Base-by-base conservation (phyloP, 768 basidiomycete genomes). In the Pholiota conissans region DNA sequence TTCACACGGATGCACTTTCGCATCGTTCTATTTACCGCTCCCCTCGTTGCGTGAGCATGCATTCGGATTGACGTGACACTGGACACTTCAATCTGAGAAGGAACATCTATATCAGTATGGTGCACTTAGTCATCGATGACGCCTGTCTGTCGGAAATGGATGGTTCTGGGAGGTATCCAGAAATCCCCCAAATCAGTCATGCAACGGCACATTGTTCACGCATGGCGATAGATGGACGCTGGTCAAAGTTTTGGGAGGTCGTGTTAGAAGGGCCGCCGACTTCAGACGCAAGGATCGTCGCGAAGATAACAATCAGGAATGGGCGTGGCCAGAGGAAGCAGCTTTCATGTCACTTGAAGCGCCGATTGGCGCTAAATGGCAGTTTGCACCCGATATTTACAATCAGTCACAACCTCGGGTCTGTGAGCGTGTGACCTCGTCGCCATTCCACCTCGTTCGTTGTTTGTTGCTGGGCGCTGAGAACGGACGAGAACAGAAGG, bases 301-400 rank as follows among this genome's bases (percentile, higher is more conserved):
- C 9, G 7, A 22, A 45, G 42, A 45, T 24, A 45, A 22, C 22
- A 45, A 18, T 26, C 42, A 20, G 7, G 3, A 10, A 24, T 45
- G n/a, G 42, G 22, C 42, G 42, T 24, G 42, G 24, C 42, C 20
- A 18, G 9, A 18, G 42, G 18, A 24, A 18, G 37, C 8, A n/a
- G 1, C 7, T 5, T 45, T 11, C 4, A 22, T 45, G 42, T 22
- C 42, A 45, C 42, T 4, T 20, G 20, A 57, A 50, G 56, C 60
- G 60, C 53, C 47, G 56, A 46, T 40, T 57, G 60, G 60, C 60
- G 60, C 56, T 56, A 61, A 61, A 61, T 55, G 53, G 56, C 49
- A 42, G 53, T 37, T n/a, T 57, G 60, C 54, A 18, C 16, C 6
- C 35, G 46, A n/a, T 56, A 52, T 47, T 52, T 26, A 32, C 5